Base-by-base conservation (phyloP, 257 asterid species). In the Nicotiana undulata region DNA sequence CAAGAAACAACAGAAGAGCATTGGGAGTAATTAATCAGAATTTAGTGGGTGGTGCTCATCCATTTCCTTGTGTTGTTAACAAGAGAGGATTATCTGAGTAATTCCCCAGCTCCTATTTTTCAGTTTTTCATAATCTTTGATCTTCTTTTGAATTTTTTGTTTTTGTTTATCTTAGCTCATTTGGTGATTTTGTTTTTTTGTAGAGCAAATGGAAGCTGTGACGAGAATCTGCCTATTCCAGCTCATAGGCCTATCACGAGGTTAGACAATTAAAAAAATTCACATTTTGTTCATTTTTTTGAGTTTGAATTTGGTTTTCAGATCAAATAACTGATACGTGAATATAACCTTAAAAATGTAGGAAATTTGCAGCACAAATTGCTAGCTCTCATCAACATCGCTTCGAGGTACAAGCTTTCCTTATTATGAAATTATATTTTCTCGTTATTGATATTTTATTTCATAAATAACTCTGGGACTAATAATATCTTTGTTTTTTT, bases 311-410 rank as follows among this genome's bases (percentile, higher is more conserved):
- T 76, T 55, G 8, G 9, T 77, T 28, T 74, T 79, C 13, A 13
- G 34, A 15, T 49, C 31, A 49, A 20, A 53, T 7, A 29, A 40
- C 77, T 49, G 63, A 60, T 77, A 34, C n/a, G 11, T 34, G 11
- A 40, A 18, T 77, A 44, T 2, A 5, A 64, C 44, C 22, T 55
- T 68, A 2, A 60, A 22, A 29, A 51, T 83, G 24, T 74, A 94
- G 98, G 88, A 91, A 88, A 89, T 89, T 86, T 63, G 96, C 97
- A 26, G 91, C 97, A 7, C 93, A 94, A 84, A 87, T 94, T 86
- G 87, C 94, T 26, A 86, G 81, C 81, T 85, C 94, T 3, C 89
- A 87, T 77, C 89, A 82, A 58, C 72, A 78, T 59, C 76, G 80
- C 46, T 83, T 76, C 1, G 97, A 89, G 94, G 98, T 86, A 74